Evolutionary conservation across 1,139 yeast species (phyloP), one percentile per base, ranked within the genome.

Genomic region (Chernovozyma aurita): DNA sequence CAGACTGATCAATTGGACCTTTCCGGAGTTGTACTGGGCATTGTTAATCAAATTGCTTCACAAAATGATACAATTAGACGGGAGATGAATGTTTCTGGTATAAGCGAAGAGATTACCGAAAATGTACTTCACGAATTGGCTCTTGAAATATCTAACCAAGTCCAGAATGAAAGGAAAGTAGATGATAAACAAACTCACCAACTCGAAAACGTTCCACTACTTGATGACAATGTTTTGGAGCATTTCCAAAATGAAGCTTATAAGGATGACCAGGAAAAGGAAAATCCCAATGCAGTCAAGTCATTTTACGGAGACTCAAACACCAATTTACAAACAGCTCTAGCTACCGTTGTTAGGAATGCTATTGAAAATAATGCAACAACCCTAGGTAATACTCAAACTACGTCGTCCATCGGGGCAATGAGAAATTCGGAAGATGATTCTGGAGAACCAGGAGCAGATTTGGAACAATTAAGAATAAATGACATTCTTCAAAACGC

Each of bases 401-500:
- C n/a, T n/a, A n/a, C n/a, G n/a, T n/a, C n/a, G n/a, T 4, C 12
- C 12, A 6, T n/a, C 30, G 13, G n/a, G n/a, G n/a, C 18, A 24
- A 9, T 5, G n/a, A n/a, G n/a, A n/a, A n/a, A n/a, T n/a, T n/a
- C n/a, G n/a, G 36, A 8, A 25, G 26, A 24, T 24, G 18, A 12
- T 7, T 11, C 24, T 7, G 68, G 63, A 24, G 68, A 61, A 24
- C 66, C 65, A 4, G n/a, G n/a, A n/a, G 63, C 65, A 36, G 82
- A 76, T 43, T 59, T 79, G 32, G 76, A 71, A 36, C 71, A 65
- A 41, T 54, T 68, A 33, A 76, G 72, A 43, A 73, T 76, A 78
- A 79, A 77, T 49, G 84, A 77, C 45, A 82, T 83, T 45, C 71
- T 82, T 65, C 84, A 79, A 46, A 80, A 80, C 57, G 90, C 88